phyloP scores from a whole-genome alignment of 495 filamentous ascomycete species.

The Lophiostoma macrostomum region DNA sequence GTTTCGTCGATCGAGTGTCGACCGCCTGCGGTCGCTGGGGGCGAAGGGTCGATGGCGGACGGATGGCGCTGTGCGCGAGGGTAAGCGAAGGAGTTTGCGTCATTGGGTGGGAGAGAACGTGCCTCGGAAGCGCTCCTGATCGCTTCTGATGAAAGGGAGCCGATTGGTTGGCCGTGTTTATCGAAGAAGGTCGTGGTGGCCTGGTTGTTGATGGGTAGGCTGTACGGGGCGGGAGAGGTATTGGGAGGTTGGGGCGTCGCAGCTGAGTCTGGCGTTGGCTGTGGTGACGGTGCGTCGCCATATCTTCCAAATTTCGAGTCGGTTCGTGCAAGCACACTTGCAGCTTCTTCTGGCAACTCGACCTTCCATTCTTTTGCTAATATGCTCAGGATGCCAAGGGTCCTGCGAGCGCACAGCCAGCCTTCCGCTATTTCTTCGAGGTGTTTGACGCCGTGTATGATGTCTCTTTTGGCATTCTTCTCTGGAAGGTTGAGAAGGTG shows the following conservation, averaged over 20 bases:
- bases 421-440: constrained; percentile 94
- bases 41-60: constrained; percentile 2
- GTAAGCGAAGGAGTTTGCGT: constrained; percentile 13
- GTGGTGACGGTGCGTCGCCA: constrained; percentile 22
- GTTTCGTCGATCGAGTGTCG: constrained; percentile 19
- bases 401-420: constrained; percentile 86
- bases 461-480: constrained; percentile 81
- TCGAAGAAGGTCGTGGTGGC: constrained; percentile 25
- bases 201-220: constrained; percentile 12
- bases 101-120: constrained; percentile 27
- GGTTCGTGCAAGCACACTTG: constrained; percentile 64
- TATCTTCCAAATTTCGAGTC: constrained; percentile 50
- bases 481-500: constrained; percentile 91
- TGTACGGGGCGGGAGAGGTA: constrained; percentile 17
- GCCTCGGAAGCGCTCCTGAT: constrained; percentile 19
- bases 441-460: constrained; percentile 84
- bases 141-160: constrained; percentile 12
- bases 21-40: constrained; percentile 1
- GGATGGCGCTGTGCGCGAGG: constrained; percentile 21
- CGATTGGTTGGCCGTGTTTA: constrained; percentile 10
- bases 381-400: constrained; percentile 78
- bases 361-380: constrained; percentile 87
- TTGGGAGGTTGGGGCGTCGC: not conserved
- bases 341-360: constrained; percentile 79
- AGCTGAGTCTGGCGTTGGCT: constrained; percentile 13